phyloP scores from a whole-genome alignment of 495 filamentous ascomycete genomes.

The Schizothecium vesticola region DNA sequence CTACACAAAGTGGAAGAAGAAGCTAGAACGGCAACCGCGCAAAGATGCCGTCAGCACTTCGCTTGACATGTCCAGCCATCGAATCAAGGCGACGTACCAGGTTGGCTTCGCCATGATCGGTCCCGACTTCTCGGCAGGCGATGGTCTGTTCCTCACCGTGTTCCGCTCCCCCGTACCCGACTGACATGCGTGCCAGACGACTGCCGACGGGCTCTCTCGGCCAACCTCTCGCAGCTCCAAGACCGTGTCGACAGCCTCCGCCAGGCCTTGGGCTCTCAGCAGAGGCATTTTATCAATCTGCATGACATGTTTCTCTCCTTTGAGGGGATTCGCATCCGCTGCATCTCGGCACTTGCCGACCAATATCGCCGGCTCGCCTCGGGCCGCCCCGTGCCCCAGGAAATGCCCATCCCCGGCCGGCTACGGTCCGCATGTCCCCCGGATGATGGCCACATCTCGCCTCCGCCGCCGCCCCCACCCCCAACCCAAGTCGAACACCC shows the following conservation, averaged over 20 bases:
- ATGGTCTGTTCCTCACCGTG: constrained; percentile 25
- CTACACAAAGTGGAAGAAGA: constrained; percentile 31
- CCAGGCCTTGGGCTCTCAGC: constrained; percentile 9
- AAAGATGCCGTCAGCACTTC: constrained; percentile 33
- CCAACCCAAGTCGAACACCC: constrained; percentile 1
- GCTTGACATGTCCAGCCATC: constrained; percentile 27
- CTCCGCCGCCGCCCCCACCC: constrained; percentile 1
- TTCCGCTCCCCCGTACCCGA: neutral
- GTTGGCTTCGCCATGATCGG: constrained; percentile 34
- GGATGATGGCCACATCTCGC: neutral
- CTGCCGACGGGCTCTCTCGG: constrained; percentile 23
- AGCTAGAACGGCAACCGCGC: constrained; percentile 19
- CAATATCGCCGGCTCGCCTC: constrained; percentile 34
- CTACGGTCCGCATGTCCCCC: constrained; percentile 11
- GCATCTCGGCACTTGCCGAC: constrained; percentile 27
- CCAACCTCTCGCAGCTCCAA: constrained; percentile 25
- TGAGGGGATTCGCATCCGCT: constrained; percentile 28
- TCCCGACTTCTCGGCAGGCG: constrained; percentile 29
- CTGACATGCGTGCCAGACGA: constrained; percentile 16
- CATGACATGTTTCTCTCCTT: constrained; percentile 27
- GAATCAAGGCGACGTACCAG: constrained; percentile 32
- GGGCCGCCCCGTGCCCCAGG: constrained; percentile 31
- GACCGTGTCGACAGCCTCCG: constrained; percentile 22
- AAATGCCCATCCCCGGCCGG: constrained; percentile 23
- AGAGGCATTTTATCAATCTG: constrained; percentile 23